Conservation (phyloP, 2,329 filamentous ascomycete species). For the Colletotrichum tropicicola region DNA sequence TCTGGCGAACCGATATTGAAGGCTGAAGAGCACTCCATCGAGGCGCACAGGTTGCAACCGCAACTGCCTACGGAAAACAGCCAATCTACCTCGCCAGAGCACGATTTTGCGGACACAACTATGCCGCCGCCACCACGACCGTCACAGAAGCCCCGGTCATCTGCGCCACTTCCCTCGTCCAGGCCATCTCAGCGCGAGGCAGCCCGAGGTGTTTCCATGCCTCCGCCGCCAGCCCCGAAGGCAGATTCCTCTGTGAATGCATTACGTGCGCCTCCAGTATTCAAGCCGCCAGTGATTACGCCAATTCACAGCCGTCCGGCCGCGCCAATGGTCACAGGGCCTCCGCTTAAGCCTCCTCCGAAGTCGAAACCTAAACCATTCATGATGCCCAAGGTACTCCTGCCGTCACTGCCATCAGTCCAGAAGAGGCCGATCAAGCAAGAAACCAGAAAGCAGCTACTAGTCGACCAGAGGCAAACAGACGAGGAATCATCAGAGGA, state of each 20-base stretch:
- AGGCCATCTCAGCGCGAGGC: not conserved
- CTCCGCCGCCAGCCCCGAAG: not conserved
- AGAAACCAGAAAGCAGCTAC: not conserved
- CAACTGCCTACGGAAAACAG: not conserved
- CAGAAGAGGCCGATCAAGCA: not conserved
- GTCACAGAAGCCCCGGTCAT: not conserved
- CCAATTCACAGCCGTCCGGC: not conserved
- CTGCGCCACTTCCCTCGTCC: not conserved
- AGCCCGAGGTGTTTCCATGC: not conserved
- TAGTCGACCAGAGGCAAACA: not conserved
- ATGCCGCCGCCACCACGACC: slow-evolving; percentile 12
- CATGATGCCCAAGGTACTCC: slow-evolving; percentile 21
- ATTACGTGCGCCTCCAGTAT: not conserved
- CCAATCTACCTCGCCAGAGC: not conserved
- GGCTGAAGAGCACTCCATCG: not conserved
- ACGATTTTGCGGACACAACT: not conserved
- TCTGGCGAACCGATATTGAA: slow-evolving; percentile 16
- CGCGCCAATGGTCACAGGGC: not conserved
- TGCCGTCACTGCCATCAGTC: not conserved
- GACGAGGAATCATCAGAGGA: not conserved
- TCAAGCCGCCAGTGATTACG: not conserved
- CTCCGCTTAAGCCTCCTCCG: not conserved
- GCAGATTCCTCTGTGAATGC: not conserved
- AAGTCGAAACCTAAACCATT: slow-evolving; percentile 22
- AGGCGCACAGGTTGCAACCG: not conserved